Percentiles rank a stretch among this genome's conserved stretches.
phyloP scores from a whole-genome alignment of 2,329 filamentous ascomycete species.

The Alternaria metachromatica region DNA sequence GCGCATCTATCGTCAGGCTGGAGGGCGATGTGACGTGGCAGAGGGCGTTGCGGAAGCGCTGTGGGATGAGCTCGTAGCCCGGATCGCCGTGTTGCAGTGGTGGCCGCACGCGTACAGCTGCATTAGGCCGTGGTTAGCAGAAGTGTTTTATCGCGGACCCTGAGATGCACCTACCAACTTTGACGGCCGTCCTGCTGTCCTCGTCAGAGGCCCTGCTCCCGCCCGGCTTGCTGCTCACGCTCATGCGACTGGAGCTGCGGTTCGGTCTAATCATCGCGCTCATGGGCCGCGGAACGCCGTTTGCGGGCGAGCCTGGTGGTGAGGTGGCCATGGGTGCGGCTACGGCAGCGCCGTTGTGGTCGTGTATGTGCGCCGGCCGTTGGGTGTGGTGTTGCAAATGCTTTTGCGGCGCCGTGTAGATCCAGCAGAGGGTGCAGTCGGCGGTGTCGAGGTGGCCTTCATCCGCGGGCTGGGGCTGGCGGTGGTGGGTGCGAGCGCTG shows the following conservation, averaged over 20 bases:
- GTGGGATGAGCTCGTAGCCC: conserved; percentile 92
- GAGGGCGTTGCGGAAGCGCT: conserved; percentile 91
- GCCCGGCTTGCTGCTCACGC: conserved; percentile 77
- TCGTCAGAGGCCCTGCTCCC: conserved; percentile 88
- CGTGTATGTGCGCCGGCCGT: conserved; percentile 19
- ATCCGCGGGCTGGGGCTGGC: conserved; percentile 9
- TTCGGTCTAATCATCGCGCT: conserved; percentile 80
- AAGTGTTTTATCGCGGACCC: conserved; percentile 6
- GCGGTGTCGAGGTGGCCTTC: conserved; percentile 10
- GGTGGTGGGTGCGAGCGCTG: neutral
- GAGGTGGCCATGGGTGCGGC: conserved; percentile 44
- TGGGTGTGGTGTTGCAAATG: conserved; percentile 10
- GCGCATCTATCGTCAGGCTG: conserved; percentile 85
- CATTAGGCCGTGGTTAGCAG: conserved; percentile 33
- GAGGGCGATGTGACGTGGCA: conserved; percentile 88
- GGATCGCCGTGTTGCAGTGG: conserved; percentile 83
- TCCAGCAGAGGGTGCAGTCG: conserved; percentile 18
- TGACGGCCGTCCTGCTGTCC: conserved; percentile 87
- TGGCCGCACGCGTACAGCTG: conserved; percentile 92
- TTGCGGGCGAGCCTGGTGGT: conserved; percentile 48
- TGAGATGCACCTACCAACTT: conserved; percentile 78
- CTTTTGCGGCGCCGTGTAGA: conserved; percentile 9
- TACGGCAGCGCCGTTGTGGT: conserved; percentile 29
- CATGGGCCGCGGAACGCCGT: conserved; percentile 68
- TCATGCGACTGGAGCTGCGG: conserved; percentile 84